phyloP scores from a whole-genome alignment of 1,139 yeast genomes.

The Geotrichum reessii region DNA sequence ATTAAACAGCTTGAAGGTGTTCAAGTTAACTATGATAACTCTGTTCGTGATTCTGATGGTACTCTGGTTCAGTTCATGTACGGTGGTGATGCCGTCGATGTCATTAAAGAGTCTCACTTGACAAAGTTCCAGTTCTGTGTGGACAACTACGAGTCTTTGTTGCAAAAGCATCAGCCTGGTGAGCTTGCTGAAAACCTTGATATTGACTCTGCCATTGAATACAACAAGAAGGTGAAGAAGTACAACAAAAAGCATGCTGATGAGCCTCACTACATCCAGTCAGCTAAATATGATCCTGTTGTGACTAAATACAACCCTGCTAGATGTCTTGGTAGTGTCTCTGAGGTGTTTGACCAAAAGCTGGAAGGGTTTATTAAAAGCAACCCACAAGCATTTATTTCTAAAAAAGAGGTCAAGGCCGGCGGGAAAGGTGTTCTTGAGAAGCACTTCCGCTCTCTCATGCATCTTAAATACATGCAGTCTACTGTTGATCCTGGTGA shows the following conservation, averaged over 20 bases:
- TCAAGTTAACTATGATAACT: constrained; percentile 86
- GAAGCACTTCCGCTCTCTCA: constrained; percentile 88
- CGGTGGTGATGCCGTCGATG: constrained; percentile 96
- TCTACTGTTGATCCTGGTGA: constrained; percentile 95
- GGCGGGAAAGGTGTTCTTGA: constrained; percentile 54
- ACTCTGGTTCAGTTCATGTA: constrained; percentile 88
- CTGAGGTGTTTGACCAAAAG: constrained; percentile 80
- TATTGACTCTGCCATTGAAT: constrained; percentile 71
- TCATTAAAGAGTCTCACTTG: constrained; percentile 91
- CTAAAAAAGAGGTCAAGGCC: constrained; percentile 40
- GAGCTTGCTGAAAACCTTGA: constrained; percentile 68
- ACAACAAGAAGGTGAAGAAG: constrained; percentile 79
- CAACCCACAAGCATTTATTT: constrained; percentile 47
- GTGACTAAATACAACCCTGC: constrained; percentile 81
- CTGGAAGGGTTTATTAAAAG: constrained; percentile 62
- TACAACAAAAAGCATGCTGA: constrained; percentile 59
- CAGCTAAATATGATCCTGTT: constrained; percentile 78
- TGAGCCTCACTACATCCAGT: constrained; percentile 59
- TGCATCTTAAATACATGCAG: constrained; percentile 98
- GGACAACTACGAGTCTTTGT: constrained; percentile 81
- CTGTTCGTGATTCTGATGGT: constrained; percentile 95
- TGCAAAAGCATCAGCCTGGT: constrained; percentile 83
- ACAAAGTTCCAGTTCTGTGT: constrained; percentile 88
- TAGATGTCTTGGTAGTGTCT: constrained; percentile 85
- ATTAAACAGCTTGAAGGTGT: constrained; percentile 98